These are phyloP conservation scores for Trichophyton equinum DNA, from an alignment of 2,329 filamentous ascomycete genomes.

Conservation along the genomic window DNA sequence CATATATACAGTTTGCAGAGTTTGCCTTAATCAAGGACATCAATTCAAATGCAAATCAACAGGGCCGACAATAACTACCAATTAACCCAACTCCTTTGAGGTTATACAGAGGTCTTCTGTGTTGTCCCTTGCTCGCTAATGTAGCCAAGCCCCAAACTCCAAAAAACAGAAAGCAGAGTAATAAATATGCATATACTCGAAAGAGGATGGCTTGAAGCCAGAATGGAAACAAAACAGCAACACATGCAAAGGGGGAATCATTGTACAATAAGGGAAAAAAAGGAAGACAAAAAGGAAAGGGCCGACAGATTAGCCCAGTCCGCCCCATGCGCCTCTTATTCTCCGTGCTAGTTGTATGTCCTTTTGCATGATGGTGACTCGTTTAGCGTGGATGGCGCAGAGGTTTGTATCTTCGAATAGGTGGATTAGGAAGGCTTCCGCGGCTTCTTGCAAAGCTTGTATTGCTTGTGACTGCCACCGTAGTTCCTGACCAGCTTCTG, in stretches of 20 bases:
- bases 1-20: background rate
- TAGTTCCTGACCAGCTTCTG: constrained; percentile 52
- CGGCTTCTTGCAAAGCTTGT: constrained; percentile 80
- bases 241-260: background rate
- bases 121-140: background rate
- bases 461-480: constrained; percentile 96
- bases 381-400: constrained; percentile 91
- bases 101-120: background rate
- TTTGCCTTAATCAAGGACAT: background rate
- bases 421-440: constrained; percentile 92
- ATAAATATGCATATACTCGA: background rate
- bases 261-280: background rate
- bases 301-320: constrained; percentile 39
- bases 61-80: background rate
- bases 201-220: background rate
- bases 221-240: background rate
- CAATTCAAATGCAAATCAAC: background rate
- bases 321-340: constrained; percentile 67
- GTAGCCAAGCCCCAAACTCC: background rate
- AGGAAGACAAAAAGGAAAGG: background rate
- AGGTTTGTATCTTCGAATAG: constrained; percentile 95
- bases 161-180: background rate
- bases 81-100: background rate
- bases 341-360: constrained; percentile 85
- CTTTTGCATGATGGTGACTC: constrained; percentile 95